Percentiles rank a stretch among this genome's conserved stretches.
Evolutionary conservation across 371 early-diverging fungal species (phyloP).

Genomic region (Vavraia culicis): DNA sequence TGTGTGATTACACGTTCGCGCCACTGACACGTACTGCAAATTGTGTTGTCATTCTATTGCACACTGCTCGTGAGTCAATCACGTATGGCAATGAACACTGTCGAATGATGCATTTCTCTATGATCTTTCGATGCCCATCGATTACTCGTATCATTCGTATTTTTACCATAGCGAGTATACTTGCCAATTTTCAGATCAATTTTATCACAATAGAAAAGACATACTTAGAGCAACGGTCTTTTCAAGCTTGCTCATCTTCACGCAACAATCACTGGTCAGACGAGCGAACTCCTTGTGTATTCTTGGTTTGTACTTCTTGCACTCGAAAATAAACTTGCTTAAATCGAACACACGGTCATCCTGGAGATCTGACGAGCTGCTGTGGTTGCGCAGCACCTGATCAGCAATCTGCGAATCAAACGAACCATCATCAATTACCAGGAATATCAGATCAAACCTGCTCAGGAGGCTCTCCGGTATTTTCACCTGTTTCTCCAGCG

Average conservation of each 20-base stretch:
- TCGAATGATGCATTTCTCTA: slow-evolving; percentile 49
- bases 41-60: too few species aligned
- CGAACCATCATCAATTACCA: slow-evolving; percentile 69
- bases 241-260: slow-evolving; percentile 51
- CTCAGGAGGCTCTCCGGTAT: slow-evolving; percentile 45
- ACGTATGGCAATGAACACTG: too few species aligned
- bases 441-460: slow-evolving; percentile 58
- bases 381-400: slow-evolving; percentile 40
- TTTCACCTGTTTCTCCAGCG: slow-evolving; percentile 41
- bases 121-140: slow-evolving; percentile 43
- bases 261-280: slow-evolving; percentile 30
- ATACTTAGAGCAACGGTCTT: slow-evolving; percentile 52
- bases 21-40: too few species aligned
- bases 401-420: slow-evolving; percentile 43
- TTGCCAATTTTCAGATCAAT: slow-evolving; percentile 57
- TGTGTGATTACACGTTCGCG: too few species aligned
- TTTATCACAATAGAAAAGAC: slow-evolving; percentile 43
- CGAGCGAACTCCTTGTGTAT: slow-evolving; percentile 30
- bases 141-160: slow-evolving; percentile 46
- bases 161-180: slow-evolving; percentile 55
- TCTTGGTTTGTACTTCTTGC: slow-evolving; percentile 41
- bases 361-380: neutral
- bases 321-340: slow-evolving; percentile 45
- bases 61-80: too few species aligned
- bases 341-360: slow-evolving; percentile 28